Base-by-base conservation (phyloP, 345 rosid genomes). In the Gossypium herbaceum region DNA sequence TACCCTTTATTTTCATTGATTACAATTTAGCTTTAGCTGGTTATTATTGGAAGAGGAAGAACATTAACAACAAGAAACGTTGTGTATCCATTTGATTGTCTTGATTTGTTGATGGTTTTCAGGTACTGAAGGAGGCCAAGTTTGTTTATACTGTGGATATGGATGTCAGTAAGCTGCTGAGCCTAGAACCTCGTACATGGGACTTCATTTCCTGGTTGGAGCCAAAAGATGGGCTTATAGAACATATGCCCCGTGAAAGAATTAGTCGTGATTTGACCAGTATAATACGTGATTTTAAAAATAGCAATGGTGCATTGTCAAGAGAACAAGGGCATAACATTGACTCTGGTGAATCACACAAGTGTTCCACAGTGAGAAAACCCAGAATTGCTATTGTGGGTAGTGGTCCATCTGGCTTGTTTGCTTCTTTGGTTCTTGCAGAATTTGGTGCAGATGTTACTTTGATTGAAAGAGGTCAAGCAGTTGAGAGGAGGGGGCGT, bases 371-470 rank as follows among this genome's bases (percentile, higher is more conserved):
- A 17, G 62, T 48, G 43, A 86, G 79, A 73, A 92, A 85, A 73
- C 94, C 94, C 27, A 87, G 69, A 80, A 79, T 94, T 34, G 91
- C 88, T 44, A 90, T 94, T 75, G 97, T 94, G 57, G 98, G 97
- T 58, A 84, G 96, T 80, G 98, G 98, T 61, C 98, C 98, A 0
- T 91, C 98, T 34, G 98, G 98, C 63, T 87, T 92, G 80, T 91
- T 94, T 88, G 97, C 98, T 80, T 78, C 92, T 82, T 92, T 95
- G 70, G 96, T 90, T 83, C 96, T 95, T 5, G 97, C 94, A 1
- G 98, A 95, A 84, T 88, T 95, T 70, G 99, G 98, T 77, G 99
- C 92, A 17, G 97, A 91, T 83, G 94, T 95, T 76, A 91, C 96
- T 60, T 82, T 92, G 80, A 82, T 95, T 15, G 99, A 95, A 80